Percentiles rank a stretch among this genome's conserved stretches.
These are phyloP conservation scores for Carex kokanica DNA, from an alignment of 176 grass and related monocot species.

Conservation along the genomic window DNA sequence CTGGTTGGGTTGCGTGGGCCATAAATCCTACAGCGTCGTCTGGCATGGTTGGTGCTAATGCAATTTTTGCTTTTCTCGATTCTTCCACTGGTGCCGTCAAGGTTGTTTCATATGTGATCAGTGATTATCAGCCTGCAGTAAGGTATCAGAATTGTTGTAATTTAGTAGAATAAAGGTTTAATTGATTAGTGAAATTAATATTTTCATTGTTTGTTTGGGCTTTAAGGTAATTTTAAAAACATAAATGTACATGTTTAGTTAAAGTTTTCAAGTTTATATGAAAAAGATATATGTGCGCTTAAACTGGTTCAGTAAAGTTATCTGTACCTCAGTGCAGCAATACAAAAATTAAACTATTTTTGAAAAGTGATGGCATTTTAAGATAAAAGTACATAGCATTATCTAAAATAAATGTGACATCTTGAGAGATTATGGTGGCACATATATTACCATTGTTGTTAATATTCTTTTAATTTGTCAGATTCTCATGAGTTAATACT, in stretches of 20 bases:
- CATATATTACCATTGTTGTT: background rate
- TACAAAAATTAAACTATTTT: background rate
- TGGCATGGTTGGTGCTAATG: slow-evolving; percentile 31
- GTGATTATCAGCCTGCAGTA: background rate
- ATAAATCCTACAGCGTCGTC: slow-evolving; percentile 18
- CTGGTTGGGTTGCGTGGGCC: slow-evolving; percentile 33
- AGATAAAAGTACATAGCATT: background rate
- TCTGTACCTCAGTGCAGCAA: background rate
- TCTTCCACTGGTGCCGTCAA: background rate
- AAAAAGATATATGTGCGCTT: background rate
- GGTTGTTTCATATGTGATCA: slow-evolving; percentile 18
- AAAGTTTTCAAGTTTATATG: background rate
- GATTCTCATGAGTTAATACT: background rate
- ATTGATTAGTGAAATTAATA: background rate
- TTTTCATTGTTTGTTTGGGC: background rate
- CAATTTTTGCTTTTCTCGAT: slow-evolving; percentile 32
- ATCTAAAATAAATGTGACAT: background rate
- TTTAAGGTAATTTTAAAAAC: background rate
- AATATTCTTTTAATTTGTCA: background rate
- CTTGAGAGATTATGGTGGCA: background rate
- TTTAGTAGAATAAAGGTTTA: background rate
- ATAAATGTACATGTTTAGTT: background rate
- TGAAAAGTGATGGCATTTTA: background rate
- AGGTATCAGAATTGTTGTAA: background rate
- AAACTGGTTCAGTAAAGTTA: background rate